Base-by-base conservation (phyloP, 257 asterid genomes). In the Solanum medicagineum region DNA sequence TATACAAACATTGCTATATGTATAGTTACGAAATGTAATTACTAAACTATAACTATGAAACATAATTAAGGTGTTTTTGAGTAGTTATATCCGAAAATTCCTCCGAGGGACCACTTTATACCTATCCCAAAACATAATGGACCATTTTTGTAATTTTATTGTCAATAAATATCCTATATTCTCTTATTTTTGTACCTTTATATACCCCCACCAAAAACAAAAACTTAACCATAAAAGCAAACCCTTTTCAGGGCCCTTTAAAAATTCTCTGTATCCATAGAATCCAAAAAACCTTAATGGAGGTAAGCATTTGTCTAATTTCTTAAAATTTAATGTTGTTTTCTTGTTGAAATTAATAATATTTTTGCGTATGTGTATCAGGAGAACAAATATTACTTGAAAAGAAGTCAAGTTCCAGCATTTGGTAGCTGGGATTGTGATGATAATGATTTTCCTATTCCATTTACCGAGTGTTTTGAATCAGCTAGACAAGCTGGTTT, bases 391-490 rank as follows among this genome's bases (percentile, higher is more conserved):
- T 36, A 51, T 26, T 26, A 84, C 60, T 53, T 36, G 54, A 84
- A 22, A 81, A 71, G 81, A 87, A 92, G 92, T 44, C 94, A 90
- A 65, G 93, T 93, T 10, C 98, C 97, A 14, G 95, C 95, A 24
- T 95, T 95, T 85, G 98, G 98, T 68, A 95, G 97, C 93, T 95
- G 86, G 86, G 86, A 84, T 51, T 68, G 68, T 53, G 5, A 16
- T 15, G 15, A 69, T 36, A 65, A 68, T 74, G 84, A 59, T 6
- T 49, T 49, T 49, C 75, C 83, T 20, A 60, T 74, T 45, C 84
- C 84, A 49, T 85, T 77, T 54, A 74, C 87, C 3, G 66, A 62
- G 84, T 85, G 87, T 69, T 85, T 85, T 59, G 87, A 85, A 20
- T 77, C 87, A 80, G 87, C 87, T 12, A 79, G 80, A 20, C 49